phyloP scores from a whole-genome alignment of 805 yeast genomes.

The Sungouiozyma ichnusensis region DNA sequence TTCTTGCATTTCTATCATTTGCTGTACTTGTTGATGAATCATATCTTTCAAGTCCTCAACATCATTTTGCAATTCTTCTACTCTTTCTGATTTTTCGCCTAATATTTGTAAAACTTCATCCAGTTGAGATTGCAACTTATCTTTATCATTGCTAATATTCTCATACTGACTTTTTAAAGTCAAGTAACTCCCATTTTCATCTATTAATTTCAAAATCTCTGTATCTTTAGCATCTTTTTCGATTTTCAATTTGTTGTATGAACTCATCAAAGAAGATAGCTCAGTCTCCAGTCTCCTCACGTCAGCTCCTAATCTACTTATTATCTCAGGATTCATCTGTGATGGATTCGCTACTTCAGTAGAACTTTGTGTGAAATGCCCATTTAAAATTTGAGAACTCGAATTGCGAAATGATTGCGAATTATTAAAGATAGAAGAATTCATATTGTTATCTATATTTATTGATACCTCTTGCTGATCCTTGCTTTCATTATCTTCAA shows the following conservation, averaged over 20 bases:
- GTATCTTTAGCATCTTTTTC: slow-evolving; percentile 61
- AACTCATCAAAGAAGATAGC: slow-evolving; percentile 52
- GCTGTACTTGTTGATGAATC: slow-evolving; percentile 75
- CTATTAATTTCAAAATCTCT: slow-evolving; percentile 52
- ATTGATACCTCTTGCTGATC: neutral
- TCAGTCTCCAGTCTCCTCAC: slow-evolving; percentile 77
- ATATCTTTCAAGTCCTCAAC: slow-evolving; percentile 81
- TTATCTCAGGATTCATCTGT: slow-evolving; percentile 39
- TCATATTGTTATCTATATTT: neutral
- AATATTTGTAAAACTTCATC: slow-evolving; percentile 55
- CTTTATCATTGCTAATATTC: slow-evolving; percentile 25
- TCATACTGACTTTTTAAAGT: slow-evolving; percentile 27
- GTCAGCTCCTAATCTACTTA: slow-evolving; percentile 65
- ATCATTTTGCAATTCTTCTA: slow-evolving; percentile 79
- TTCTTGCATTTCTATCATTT: slow-evolving; percentile 58
- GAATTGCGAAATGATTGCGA: slow-evolving; percentile 2
- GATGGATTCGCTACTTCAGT: neutral
- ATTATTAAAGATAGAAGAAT: neutral
- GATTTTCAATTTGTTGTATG: slow-evolving; percentile 38
- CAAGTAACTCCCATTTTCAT: slow-evolving; percentile 40
- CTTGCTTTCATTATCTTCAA: neutral
- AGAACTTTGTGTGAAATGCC: neutral
- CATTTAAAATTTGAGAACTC: slow-evolving; percentile 4
- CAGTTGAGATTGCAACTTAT: slow-evolving; percentile 33
- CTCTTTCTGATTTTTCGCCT: slow-evolving; percentile 81